Evolutionary conservation across 495 filamentous ascomycete species (phyloP), one percentile per base, ranked within the genome.

Genomic region (Penicillium maclennaniae): DNA sequence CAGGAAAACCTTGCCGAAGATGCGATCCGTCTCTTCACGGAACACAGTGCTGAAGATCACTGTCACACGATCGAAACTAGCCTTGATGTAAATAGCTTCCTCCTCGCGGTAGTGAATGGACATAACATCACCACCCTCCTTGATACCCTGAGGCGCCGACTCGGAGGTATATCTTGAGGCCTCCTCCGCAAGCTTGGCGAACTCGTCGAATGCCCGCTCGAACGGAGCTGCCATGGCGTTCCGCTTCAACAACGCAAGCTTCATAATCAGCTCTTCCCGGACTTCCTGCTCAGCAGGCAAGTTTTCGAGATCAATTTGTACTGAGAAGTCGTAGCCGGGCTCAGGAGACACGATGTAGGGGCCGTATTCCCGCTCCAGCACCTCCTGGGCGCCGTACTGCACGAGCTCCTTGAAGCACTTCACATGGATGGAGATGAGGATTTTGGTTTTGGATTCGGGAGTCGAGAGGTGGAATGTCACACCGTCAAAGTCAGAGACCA

Each of bases 1-100:
- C 56, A 90, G 58, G 69, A 98, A 98, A 34, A 97, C 89, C 76
- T 96, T 97, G 59, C 92, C 93, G 63, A 93, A 98, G 52, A 98
- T 88, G 28, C 93, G 76, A 69, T 98, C 93, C 49, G 93, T 98
- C 75, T 98, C 93, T 68, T 98, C 95, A 36, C 92, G 73, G 79
- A 98, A 98, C 45, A 97, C 84, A 31, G 93, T 98, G 71, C 91
- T 96, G 82, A 98, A 98, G 65, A 98, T 97, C 62, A 98, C 92
- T 0, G 93, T 98, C 37, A 98, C 95, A 48, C 93, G 86, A 66
- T 98, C 93, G 68, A 91, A 87, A 69, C 87, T 95, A 28, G 93
- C 92, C 71, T 97, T 96, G 77, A 98, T 90, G 70, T 96, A 98
- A 66, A 98, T 97, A n/a, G 93, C 93, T 67, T 98, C 93, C 75